Conservation (phyloP, 169 alveolate species). For the Cryptosporidium meleagridis region DNA sequence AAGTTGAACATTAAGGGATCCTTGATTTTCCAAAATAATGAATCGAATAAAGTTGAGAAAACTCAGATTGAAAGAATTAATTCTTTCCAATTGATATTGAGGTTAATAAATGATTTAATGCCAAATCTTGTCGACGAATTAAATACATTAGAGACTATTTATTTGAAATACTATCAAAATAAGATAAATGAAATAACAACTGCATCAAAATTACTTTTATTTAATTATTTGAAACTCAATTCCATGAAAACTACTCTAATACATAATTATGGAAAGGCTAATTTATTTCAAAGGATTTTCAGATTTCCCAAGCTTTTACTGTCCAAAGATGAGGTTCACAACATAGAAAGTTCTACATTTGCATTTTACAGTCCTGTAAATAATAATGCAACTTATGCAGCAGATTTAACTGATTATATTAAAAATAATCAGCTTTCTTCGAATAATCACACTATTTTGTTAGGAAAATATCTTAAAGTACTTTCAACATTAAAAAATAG, state of each 20-base stretch:
- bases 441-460: constrained; percentile 27
- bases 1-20: constrained; percentile 21
- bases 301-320: constrained; percentile 54
- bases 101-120: constrained; percentile 4
- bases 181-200: constrained; percentile 14
- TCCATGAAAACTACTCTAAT: constrained; percentile 53
- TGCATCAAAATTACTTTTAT: background rate
- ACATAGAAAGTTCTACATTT: background rate
- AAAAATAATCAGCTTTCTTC: constrained; percentile 19
- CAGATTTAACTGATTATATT: constrained; percentile 40
- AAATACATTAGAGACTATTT: constrained; percentile 33
- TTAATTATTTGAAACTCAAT: constrained; percentile 14
- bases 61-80: constrained; percentile 5
- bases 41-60: background rate
- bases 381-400: constrained; percentile 38
- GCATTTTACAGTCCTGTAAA: constrained; percentile 22
- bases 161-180: constrained; percentile 32
- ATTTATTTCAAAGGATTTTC: constrained; percentile 45
- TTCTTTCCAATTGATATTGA: background rate
- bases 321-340: constrained; percentile 10
- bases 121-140: constrained; percentile 30
- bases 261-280: constrained; percentile 64
- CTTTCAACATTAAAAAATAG: constrained; percentile 32
- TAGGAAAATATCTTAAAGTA: constrained; percentile 24
- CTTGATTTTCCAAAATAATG: constrained; percentile 16